Conservation (phyloP, 768 basidiomycete species). For the Phallus indusiatus region DNA sequence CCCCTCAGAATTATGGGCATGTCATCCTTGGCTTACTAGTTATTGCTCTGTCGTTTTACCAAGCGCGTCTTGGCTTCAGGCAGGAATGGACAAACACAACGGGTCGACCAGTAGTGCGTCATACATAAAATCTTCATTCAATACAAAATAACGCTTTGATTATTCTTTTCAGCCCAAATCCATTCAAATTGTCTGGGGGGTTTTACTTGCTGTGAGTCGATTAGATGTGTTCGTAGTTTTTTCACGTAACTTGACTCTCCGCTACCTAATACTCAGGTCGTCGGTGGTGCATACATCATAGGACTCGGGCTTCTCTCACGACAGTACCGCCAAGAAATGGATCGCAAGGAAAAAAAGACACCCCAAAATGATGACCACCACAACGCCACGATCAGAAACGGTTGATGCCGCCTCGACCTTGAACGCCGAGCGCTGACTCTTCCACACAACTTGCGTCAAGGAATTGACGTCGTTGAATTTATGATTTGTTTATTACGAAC, state of each 20-base stretch:
- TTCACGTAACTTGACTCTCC: neutral
- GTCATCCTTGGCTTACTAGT: constrained; percentile 42
- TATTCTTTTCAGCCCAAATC: constrained; percentile 16
- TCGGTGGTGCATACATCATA: constrained; percentile 35
- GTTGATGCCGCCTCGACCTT: no score
- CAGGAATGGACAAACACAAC: constrained; percentile 41
- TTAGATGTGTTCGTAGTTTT: neutral
- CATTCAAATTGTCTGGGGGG: constrained; percentile 33
- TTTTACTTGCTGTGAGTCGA: constrained; percentile 39
- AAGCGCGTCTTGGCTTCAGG: constrained; percentile 37
- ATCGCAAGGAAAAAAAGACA: neutral
- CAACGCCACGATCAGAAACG: no score
- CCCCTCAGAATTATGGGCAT: constrained; percentile 49
- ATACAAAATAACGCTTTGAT: no score
- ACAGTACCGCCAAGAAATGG: constrained; percentile 38
- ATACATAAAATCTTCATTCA: neutral
- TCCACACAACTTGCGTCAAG: no score
- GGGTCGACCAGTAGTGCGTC: constrained; percentile 25
- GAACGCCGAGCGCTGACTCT: no score
- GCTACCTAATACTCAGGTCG: constrained; percentile 20
- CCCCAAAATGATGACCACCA: no score
- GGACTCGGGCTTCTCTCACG: constrained; percentile 29
- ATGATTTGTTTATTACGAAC: no score
- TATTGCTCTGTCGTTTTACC: constrained; percentile 39
- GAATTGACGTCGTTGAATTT: no score